These are phyloP conservation scores for Phytophthora pini DNA, from an alignment of 352 stramenopile genomes.

Conservation along the genomic window DNA sequence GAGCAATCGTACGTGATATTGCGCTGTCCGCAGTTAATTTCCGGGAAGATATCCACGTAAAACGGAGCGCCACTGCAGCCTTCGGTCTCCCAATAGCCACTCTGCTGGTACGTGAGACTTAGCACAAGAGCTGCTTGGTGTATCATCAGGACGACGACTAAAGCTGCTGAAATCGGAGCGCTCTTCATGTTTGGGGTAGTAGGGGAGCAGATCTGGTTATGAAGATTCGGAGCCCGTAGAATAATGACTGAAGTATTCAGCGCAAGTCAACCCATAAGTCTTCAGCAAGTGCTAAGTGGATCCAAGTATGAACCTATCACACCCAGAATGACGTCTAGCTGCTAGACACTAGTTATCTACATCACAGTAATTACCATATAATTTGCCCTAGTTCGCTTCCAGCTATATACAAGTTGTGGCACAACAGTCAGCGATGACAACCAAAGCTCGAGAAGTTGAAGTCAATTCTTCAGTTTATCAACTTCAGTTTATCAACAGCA, in stretches of 20 bases:
- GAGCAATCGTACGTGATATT: slow-evolving; percentile 34
- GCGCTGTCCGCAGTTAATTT: slow-evolving; percentile 22
- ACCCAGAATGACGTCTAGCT: too few species aligned
- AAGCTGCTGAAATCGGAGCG: neutral
- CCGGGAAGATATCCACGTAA: slow-evolving; percentile 26
- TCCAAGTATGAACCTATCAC: too few species aligned
- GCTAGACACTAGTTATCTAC: too few species aligned
- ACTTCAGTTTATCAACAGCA: too few species aligned
- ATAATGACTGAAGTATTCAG: slow-evolving; percentile 2
- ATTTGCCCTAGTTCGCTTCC: too few species aligned
- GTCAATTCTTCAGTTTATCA: neutral
- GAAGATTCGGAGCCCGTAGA: neutral
- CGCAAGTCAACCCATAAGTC: slow-evolving; percentile 5
- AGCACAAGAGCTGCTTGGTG: neutral
- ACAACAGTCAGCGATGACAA: too few species aligned
- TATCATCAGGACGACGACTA: neutral
- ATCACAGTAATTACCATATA: too few species aligned
- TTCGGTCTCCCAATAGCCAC: slow-evolving; percentile 11
- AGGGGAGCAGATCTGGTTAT: neutral
- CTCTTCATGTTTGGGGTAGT: neutral
- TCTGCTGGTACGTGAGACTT: slow-evolving; percentile 23
- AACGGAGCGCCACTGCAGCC: slow-evolving; percentile 15
- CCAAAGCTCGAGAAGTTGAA: too few species aligned
- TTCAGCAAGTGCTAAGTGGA: neutral
- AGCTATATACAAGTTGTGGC: too few species aligned